A percentile compares a stretch with the other conserved stretches of the same genome.
Conservation (phyloP, 2,329 filamentous ascomycete genomes). For the Colletotrichum nymphaeae region DNA sequence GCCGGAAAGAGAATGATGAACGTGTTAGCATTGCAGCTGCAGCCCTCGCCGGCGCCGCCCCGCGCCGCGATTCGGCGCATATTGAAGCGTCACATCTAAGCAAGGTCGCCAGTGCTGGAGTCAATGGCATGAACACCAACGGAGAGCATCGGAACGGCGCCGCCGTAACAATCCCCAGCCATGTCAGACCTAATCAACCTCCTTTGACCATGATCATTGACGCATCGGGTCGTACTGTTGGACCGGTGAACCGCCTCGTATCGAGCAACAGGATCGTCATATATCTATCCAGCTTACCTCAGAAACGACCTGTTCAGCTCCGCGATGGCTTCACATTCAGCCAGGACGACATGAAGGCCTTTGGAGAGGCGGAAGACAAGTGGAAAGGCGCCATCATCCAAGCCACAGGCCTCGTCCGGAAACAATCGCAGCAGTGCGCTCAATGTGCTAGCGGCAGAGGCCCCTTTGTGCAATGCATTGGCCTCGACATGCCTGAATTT, state of each 20-base stretch:
- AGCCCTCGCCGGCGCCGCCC: slow-evolving; percentile 9
- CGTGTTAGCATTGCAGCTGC: slow-evolving; percentile 24
- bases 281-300: background rate
- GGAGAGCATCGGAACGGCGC: background rate
- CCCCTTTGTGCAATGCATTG: slow-evolving; percentile 58
- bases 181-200: background rate
- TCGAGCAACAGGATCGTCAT: background rate
- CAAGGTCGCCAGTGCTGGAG: background rate
- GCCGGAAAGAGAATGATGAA: slow-evolving; percentile 4
- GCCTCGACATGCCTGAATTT: slow-evolving; percentile 54
- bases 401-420: slow-evolving; percentile 53
- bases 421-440: slow-evolving; percentile 51
- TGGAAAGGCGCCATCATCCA: slow-evolving; percentile 63
- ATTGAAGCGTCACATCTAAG: background rate
- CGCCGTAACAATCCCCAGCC: background rate
- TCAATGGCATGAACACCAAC: slow-evolving; percentile 4
- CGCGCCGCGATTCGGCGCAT: background rate
- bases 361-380: slow-evolving; percentile 41
- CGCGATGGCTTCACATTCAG: background rate
- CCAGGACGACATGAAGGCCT: background rate
- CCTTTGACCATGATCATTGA: slow-evolving; percentile 44
- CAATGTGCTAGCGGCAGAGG: slow-evolving; percentile 56
- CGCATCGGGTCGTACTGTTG: slow-evolving; percentile 51
- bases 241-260: slow-evolving; percentile 47
- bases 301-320: slow-evolving; percentile 27